Percentiles rank a stretch among this genome's conserved stretches.
Conservation (phyloP, 2,329 filamentous ascomycete species). For the Cordyceps militaris region DNA sequence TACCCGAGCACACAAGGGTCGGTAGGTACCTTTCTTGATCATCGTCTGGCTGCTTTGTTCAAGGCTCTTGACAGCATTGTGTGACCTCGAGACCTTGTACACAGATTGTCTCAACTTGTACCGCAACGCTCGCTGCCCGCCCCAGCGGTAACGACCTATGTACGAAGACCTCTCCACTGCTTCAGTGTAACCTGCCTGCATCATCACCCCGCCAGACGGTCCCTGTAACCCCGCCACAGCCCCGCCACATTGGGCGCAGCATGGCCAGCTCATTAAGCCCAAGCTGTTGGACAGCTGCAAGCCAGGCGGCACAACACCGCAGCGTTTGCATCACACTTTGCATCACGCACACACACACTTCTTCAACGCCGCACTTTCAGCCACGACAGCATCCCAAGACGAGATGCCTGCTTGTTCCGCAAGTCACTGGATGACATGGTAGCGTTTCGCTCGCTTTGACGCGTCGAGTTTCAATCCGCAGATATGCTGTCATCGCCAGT, state of each 20-base stretch:
- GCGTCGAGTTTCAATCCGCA: not conserved
- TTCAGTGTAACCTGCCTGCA: not conserved
- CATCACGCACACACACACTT: no score
- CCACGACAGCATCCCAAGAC: no score
- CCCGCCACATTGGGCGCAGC: slow-evolving; percentile 1
- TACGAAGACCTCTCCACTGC: not conserved
- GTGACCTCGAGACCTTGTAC: not conserved
- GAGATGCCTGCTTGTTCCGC: not conserved
- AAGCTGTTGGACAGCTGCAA: no score
- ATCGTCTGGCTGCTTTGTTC: not conserved
- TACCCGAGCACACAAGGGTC: not conserved
- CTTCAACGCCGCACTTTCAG: no score
- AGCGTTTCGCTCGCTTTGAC: not conserved
- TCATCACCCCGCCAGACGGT: not conserved
- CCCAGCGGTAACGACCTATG: no score
- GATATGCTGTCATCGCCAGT: not conserved
- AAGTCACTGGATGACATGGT: not conserved
- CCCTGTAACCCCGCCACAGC: slow-evolving; percentile 4
- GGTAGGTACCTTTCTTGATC: not conserved
- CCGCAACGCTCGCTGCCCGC: not conserved
- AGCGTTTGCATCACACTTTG: not conserved
- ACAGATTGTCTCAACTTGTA: no score
- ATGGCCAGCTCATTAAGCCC: not conserved
- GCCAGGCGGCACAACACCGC: no score
- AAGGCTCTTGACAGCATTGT: not conserved